phyloP scores from a whole-genome alignment of 257 asterid species.

The Ophiorrhiza pumila region DNA sequence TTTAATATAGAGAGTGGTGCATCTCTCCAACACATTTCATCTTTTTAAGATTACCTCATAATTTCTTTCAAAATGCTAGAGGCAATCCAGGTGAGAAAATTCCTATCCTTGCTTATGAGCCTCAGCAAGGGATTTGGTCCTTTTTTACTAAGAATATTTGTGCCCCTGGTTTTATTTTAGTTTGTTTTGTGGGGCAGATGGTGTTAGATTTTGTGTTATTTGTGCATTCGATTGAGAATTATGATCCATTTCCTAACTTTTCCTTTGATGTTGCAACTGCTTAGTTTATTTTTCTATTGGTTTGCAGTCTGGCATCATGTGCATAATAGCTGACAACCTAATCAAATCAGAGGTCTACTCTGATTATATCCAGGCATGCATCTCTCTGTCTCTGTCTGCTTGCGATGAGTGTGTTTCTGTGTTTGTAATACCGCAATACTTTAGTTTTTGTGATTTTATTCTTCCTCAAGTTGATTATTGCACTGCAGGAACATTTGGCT shows the following conservation, averaged over 20 bases:
- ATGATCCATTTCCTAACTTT: not conserved
- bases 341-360: constrained; percentile 74
- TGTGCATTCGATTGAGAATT: not conserved
- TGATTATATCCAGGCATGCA: constrained; percentile 69
- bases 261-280: constrained; percentile 1
- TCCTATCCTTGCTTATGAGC: not conserved
- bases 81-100: not conserved
- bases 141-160: not conserved
- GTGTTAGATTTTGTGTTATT: not conserved
- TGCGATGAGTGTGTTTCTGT: too few species aligned
- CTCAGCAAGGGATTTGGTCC: not conserved
- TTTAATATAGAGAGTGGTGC: not conserved
- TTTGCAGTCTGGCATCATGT: constrained; percentile 75
- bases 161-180: not conserved
- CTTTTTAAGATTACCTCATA: not conserved
- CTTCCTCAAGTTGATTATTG: constrained; percentile 15
- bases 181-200: not conserved
- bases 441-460: constrained; percentile 8
- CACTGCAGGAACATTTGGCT: constrained; percentile 88
- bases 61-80: not conserved
- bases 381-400: constrained; percentile 14
- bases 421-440: not conserved
- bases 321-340: constrained; percentile 66
- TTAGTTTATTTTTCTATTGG: constrained; percentile 6
- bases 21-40: not conserved